Conservation (phyloP, 83 land plant species). For the Thuja plicata region DNA sequence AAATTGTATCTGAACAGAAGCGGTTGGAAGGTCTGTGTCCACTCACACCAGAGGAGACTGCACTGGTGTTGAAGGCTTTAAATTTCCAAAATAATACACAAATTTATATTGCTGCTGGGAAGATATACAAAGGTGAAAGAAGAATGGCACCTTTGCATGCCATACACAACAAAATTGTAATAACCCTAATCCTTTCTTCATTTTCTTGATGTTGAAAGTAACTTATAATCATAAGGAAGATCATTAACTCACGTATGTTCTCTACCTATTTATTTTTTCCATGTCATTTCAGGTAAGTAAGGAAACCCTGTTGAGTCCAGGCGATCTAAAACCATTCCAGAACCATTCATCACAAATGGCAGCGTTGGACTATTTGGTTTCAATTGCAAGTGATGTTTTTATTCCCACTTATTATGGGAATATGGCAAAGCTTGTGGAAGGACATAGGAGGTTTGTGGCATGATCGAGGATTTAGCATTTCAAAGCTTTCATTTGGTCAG, state of each 20-base stretch:
- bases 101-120: slow-evolving; percentile 36
- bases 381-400: slow-evolving; percentile 33
- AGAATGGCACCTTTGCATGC: slow-evolving; percentile 25
- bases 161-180: slow-evolving; percentile 31
- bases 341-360: slow-evolving; percentile 43
- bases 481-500: not conserved
- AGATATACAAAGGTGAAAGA: slow-evolving; percentile 27
- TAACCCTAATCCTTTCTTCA: no score
- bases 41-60: slow-evolving; percentile 37
- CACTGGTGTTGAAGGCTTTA: slow-evolving; percentile 27
- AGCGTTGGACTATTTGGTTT: slow-evolving; percentile 34
- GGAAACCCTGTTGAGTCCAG: slow-evolving; percentile 22
- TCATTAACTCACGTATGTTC: not conserved
- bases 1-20: slow-evolving; percentile 22
- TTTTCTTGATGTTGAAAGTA: not conserved
- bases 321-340: slow-evolving; percentile 21
- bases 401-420: slow-evolving; percentile 42
- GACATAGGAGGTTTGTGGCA: slow-evolving; percentile 28
- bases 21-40: slow-evolving; percentile 34
- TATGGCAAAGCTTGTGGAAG: slow-evolving; percentile 40
- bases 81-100: slow-evolving; percentile 18
- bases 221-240: not conserved
- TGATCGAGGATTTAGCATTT: not conserved
- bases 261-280: not conserved
- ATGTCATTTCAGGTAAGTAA: slow-evolving; percentile 26